phyloP scores from a whole-genome alignment of 441 rosid genomes.

The Gossypium davidsonii region DNA sequence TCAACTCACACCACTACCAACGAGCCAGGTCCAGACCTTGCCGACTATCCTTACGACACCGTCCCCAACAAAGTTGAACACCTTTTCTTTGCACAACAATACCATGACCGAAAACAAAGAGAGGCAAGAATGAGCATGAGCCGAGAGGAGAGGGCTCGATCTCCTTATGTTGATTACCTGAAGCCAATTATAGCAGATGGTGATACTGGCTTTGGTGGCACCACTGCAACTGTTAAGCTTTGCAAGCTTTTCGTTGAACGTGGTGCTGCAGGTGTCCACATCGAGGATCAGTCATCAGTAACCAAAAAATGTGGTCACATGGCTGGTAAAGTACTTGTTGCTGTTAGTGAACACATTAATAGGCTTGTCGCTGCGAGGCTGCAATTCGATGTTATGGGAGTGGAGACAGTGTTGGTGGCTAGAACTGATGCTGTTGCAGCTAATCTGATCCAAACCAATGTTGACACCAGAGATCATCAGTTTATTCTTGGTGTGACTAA shows the following conservation, averaged over 20 bases:
- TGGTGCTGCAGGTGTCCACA: slow-evolving; percentile 88
- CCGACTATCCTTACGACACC: slow-evolving; percentile 87
- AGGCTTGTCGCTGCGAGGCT: slow-evolving; percentile 86
- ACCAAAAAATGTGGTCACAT: slow-evolving; percentile 94
- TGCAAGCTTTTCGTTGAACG: slow-evolving; percentile 90
- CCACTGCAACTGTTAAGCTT: slow-evolving; percentile 84
- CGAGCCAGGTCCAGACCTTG: slow-evolving; percentile 94
- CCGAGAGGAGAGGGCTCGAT: slow-evolving; percentile 69
- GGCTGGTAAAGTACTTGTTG: slow-evolving; percentile 92
- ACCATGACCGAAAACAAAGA: slow-evolving; percentile 84
- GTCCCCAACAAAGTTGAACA: slow-evolving; percentile 94
- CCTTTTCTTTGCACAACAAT: slow-evolving; percentile 78
- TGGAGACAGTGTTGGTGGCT: slow-evolving; percentile 81
- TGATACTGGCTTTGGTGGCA: slow-evolving; percentile 88
- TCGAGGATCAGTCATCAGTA: slow-evolving; percentile 88
- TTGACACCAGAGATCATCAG: slow-evolving; percentile 79
- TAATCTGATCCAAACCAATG: slow-evolving; percentile 69
- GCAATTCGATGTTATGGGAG: slow-evolving; percentile 91
- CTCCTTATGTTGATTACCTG: slow-evolving; percentile 76
- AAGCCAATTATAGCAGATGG: slow-evolving; percentile 96
- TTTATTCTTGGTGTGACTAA: slow-evolving; percentile 80
- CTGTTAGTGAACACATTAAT: slow-evolving; percentile 77
- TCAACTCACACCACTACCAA: slow-evolving; percentile 83
- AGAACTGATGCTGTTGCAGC: slow-evolving; percentile 86
- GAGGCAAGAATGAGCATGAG: slow-evolving; percentile 89